Evolutionary conservation across 2,329 filamentous ascomycete species (phyloP).

Genomic region (Penicillium expansum): DNA sequence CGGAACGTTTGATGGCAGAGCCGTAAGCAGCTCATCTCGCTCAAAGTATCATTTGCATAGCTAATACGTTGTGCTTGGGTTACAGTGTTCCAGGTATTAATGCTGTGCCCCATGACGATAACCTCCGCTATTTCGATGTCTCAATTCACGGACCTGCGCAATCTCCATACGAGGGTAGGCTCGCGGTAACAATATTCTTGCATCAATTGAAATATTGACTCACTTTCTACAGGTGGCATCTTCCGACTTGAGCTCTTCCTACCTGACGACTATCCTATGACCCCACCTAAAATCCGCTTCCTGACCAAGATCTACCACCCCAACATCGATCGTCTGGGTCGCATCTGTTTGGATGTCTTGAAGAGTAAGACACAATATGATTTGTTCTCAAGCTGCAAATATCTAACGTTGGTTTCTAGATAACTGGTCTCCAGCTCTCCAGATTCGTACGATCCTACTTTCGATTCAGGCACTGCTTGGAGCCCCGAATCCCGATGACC

Average conservation of each 20-base stretch:
- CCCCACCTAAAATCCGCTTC: constrained; percentile 96
- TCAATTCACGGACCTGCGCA: constrained; percentile 88
- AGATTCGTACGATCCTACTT: constrained; percentile 97
- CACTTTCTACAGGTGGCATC: constrained; percentile 60
- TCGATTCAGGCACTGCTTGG: constrained; percentile 96
- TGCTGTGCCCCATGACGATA: constrained; percentile 92
- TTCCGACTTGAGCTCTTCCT: constrained; percentile 98
- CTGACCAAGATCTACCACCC: constrained; percentile 99
- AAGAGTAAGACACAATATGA: constrained; percentile 66
- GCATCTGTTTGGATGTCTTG: constrained; percentile 94
- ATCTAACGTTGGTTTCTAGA: constrained; percentile 52
- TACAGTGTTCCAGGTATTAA: constrained; percentile 90
- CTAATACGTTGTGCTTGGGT: background rate
- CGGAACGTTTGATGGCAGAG: constrained; percentile 92
- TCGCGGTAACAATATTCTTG: background rate
- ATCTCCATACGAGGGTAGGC: constrained; percentile 86
- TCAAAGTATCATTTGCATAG: background rate
- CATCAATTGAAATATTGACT: constrained; percentile 8
- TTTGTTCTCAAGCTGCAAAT: background rate
- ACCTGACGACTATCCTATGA: constrained; percentile 99
- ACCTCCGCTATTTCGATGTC: constrained; percentile 97
- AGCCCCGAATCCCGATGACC: constrained; percentile 95
- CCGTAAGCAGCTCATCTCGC: constrained; percentile 62
- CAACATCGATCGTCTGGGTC: constrained; percentile 95
- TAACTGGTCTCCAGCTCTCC: constrained; percentile 97